These are phyloP conservation scores for Hygrocybe coccinea DNA, from an alignment of 768 basidiomycete species.

Conservation along the genomic window DNA sequence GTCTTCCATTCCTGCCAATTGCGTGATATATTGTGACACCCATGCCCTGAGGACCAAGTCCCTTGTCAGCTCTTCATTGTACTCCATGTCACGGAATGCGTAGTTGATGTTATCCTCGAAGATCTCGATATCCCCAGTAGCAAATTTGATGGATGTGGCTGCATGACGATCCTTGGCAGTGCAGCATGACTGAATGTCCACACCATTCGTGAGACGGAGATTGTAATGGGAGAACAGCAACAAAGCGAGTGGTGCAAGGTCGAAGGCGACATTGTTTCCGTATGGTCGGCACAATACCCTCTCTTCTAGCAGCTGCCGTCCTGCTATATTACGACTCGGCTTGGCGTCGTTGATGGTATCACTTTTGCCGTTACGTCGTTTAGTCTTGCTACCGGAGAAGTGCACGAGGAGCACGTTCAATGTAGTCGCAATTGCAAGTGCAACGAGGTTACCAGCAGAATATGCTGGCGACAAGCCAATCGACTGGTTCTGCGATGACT, in stretches of 20 bases:
- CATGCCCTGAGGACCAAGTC: slow-evolving; percentile 46
- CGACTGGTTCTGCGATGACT: slow-evolving; percentile 9
- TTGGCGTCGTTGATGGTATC: not conserved
- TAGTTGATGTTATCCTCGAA: slow-evolving; percentile 33
- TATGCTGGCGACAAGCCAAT: slow-evolving; percentile 53
- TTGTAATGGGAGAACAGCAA: slow-evolving; percentile 41
- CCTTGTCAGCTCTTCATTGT: slow-evolving; percentile 11
- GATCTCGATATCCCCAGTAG: slow-evolving; percentile 38
- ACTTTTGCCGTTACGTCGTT: slow-evolving; percentile 10
- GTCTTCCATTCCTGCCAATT: slow-evolving; percentile 38
- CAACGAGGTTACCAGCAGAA: slow-evolving; percentile 37
- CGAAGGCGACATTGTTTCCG: slow-evolving; percentile 50
- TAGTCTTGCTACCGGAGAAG: slow-evolving; percentile 13
- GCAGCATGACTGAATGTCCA: slow-evolving; percentile 56
- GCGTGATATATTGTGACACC: slow-evolving; percentile 45
- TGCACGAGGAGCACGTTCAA: slow-evolving; percentile 26
- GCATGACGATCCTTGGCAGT: slow-evolving; percentile 37
- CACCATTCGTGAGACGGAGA: slow-evolving; percentile 43
- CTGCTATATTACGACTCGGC: slow-evolving; percentile 13
- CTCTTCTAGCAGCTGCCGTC: slow-evolving; percentile 34
- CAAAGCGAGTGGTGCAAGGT: slow-evolving; percentile 47
- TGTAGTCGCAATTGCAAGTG: slow-evolving; percentile 43
- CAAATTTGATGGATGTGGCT: slow-evolving; percentile 36
- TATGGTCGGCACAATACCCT: slow-evolving; percentile 41
- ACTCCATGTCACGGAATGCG: slow-evolving; percentile 31